Percentiles rank a stretch among this genome's conserved stretches.
Evolutionary conservation across 345 rosid species (phyloP).

Genomic region (Camelina hispida): DNA sequence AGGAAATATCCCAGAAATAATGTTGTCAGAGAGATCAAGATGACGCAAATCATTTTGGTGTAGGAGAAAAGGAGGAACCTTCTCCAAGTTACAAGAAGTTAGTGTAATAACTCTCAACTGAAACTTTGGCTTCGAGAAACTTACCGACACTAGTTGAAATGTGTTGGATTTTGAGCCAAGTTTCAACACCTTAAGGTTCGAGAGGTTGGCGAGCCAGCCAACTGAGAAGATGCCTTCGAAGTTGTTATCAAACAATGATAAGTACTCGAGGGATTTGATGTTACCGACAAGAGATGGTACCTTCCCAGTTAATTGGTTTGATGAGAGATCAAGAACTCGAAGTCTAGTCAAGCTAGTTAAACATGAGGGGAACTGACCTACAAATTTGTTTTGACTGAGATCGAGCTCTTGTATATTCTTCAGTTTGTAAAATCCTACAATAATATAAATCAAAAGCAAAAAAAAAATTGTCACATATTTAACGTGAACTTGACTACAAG

Average conservation of each 20-base stretch:
- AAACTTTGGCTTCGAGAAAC: background rate
- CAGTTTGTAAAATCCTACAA: background rate
- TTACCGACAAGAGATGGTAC: no score
- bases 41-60: background rate
- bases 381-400: constrained; percentile 7
- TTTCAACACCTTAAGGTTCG: background rate
- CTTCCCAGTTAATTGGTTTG: no score
- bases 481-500: background rate
- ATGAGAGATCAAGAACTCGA: background rate
- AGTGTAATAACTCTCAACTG: background rate
- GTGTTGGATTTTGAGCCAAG: background rate
- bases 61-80: background rate
- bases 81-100: background rate
- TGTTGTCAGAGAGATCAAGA: background rate
- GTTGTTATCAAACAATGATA: no score
- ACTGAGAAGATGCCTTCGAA: background rate
- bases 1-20: background rate
- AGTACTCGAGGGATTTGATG: no score
- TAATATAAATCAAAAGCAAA: background rate
- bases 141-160: background rate
- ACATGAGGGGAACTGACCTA: background rate
- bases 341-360: background rate
- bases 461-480: background rate
- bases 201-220: background rate
- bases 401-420: constrained; percentile 27